These are phyloP conservation scores for Colletotrichum shisoi DNA, from an alignment of 2,329 filamentous ascomycete genomes.

Conservation along the genomic window DNA sequence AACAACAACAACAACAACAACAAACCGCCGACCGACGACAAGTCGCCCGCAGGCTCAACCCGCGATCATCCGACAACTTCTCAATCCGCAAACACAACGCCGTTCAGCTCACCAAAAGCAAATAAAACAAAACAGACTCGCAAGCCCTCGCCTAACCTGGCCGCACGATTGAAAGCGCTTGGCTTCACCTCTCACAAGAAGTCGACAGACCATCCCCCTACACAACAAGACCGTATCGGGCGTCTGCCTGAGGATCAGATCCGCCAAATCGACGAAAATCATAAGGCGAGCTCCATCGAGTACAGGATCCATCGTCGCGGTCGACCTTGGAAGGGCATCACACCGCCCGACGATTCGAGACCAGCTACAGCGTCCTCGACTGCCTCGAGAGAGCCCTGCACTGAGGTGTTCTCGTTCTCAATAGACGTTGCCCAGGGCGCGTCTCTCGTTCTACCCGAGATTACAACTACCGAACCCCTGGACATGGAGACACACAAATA, in stretches of 20 bases:
- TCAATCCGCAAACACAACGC: constrained; percentile 28
- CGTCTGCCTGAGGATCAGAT: constrained; percentile 76
- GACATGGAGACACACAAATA: constrained; percentile 79
- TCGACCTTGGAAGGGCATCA: constrained; percentile 75
- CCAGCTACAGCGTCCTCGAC: constrained; percentile 26
- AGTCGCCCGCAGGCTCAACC: constrained; percentile 6
- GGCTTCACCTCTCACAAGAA: constrained; percentile 63
- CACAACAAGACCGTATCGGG: constrained; percentile 62
- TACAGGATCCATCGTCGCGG: constrained; percentile 69
- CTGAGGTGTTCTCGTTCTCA: constrained; percentile 16
- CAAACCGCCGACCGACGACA: constrained; percentile 27
- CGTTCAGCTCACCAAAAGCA: constrained; percentile 43
- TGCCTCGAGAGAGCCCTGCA: constrained; percentile 7
- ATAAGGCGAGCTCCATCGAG: constrained; percentile 63
- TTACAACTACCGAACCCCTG: constrained; percentile 58
- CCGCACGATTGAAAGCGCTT: constrained; percentile 70
- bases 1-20: constrained; percentile 41
- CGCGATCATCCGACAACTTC: constrained; percentile 12
- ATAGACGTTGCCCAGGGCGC: constrained; percentile 45
- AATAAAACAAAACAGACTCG: constrained; percentile 51
- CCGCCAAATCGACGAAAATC: constrained; percentile 72
- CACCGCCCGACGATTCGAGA: constrained; percentile 55
- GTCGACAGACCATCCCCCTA: constrained; percentile 43
- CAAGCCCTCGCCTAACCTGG: constrained; percentile 70
- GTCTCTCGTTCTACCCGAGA: constrained; percentile 57